Percentiles rank a stretch among this genome's conserved stretches.
phyloP scores from a whole-genome alignment of 768 basidiomycete species.

The Mycena chlorophos region DNA sequence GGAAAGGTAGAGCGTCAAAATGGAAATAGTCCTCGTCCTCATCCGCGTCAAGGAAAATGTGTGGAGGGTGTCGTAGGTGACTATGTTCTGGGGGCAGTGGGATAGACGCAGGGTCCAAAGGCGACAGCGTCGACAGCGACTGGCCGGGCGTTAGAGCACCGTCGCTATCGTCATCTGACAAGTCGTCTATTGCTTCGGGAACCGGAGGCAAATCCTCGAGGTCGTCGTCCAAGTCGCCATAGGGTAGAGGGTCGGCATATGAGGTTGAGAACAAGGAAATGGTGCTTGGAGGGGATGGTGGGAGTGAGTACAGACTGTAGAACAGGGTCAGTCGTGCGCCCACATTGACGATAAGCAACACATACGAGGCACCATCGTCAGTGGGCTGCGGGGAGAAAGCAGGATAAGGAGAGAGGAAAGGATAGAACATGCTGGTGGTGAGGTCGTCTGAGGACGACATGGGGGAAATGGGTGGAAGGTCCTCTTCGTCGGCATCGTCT shows the following conservation, averaged over 20 bases:
- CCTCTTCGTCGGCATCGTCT: constrained; percentile 63
- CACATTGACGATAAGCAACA: too few species aligned
- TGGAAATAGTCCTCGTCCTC: constrained; percentile 61
- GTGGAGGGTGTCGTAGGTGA: constrained; percentile 47
- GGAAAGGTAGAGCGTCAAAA: constrained; percentile 59
- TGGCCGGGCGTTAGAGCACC: constrained; percentile 60
- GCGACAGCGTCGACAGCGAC: constrained; percentile 61
- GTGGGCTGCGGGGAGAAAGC: too few species aligned
- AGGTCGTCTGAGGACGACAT: constrained; percentile 81
- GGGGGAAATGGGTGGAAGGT: constrained; percentile 60
- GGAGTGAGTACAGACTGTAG: constrained; percentile 55
- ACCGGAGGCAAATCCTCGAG: constrained; percentile 62
- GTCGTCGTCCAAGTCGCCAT: constrained; percentile 64
- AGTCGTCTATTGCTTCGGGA: constrained; percentile 82
- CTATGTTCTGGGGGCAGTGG: constrained; percentile 53
- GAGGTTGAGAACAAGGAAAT: constrained; percentile 41
- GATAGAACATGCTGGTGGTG: constrained; percentile 46
- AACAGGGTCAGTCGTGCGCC: too few species aligned
- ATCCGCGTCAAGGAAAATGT: constrained; percentile 63
- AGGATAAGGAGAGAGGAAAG: constrained; percentile 69
- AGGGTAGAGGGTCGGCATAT: constrained; percentile 62
- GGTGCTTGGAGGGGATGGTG: constrained; percentile 52
- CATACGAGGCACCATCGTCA: too few species aligned
- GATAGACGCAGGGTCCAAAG: constrained; percentile 53
- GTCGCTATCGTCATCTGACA: constrained; percentile 84